These are phyloP conservation scores for Mortierella sp. DNA, from an alignment of 371 early-diverging fungal species.

Conservation along the genomic window DNA sequence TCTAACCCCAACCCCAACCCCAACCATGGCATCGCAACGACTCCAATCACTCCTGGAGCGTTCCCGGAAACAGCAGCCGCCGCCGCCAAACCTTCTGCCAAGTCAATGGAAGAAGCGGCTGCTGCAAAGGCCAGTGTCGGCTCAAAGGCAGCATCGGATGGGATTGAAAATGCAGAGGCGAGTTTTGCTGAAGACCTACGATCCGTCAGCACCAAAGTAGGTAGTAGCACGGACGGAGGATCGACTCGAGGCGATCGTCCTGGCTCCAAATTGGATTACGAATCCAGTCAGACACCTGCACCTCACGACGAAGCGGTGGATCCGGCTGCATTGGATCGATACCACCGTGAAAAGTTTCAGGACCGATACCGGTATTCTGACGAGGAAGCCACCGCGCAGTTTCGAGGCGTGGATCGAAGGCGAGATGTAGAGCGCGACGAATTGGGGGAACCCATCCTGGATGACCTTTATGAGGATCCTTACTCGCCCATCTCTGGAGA, in stretches of 20 bases:
- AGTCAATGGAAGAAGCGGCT: too few relatives aligned
- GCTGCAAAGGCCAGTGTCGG: neutral
- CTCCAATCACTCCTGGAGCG: conserved; percentile 36
- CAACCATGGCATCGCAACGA: conserved; percentile 3
- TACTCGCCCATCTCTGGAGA: conserved; percentile 41
- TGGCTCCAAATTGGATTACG: conserved; percentile 14
- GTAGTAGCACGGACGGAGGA: conserved; percentile 20
- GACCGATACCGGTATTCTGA: conserved; percentile 28
- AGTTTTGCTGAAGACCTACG: conserved; percentile 37
- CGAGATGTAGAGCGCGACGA: conserved; percentile 20
- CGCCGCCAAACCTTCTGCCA: neutral
- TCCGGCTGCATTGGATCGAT: conserved; percentile 23
- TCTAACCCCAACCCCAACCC: conserved; percentile 11
- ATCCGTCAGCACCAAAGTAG: conserved; percentile 42
- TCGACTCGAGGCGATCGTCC: conserved; percentile 8
- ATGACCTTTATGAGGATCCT: conserved; percentile 33
- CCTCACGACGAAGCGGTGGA: conserved; percentile 19
- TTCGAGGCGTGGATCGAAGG: conserved; percentile 1
- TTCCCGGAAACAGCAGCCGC: conserved; percentile 18
- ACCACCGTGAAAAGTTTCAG: conserved; percentile 14
- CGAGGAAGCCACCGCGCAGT: conserved; percentile 17
- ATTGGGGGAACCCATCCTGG: neutral
- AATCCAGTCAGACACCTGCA: conserved; percentile 4
- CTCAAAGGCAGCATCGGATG: neutral
- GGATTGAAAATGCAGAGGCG: conserved; percentile 3